Percentiles rank a stretch among this genome's conserved stretches.
Evolutionary conservation across 441 rosid genomes (phyloP).

Genomic region (Melastoma candidum): DNA sequence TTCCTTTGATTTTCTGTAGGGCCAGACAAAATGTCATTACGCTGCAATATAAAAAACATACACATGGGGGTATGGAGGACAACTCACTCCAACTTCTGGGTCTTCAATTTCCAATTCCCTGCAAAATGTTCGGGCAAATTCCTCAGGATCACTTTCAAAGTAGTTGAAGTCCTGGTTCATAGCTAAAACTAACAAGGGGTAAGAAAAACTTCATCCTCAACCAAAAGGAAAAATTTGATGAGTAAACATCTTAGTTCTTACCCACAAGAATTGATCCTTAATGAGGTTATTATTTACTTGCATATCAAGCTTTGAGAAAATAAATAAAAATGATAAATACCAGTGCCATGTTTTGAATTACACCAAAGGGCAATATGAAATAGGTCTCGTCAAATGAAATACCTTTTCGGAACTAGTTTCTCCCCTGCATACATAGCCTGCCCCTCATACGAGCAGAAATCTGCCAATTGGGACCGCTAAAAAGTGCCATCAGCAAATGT

Average conservation of each 20-base stretch:
- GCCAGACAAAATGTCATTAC: neutral
- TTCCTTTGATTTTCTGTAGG: too few relatives aligned
- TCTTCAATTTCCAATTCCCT: conserved; percentile 72
- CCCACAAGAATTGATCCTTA: conserved; percentile 89
- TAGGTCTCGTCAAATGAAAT: conserved; percentile 4
- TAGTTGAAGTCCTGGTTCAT: conserved; percentile 69
- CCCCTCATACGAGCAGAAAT: conserved; percentile 78
- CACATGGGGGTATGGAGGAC: neutral
- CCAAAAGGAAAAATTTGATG: neutral
- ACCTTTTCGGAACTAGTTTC: conserved; percentile 91
- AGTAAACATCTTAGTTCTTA: conserved; percentile 19
- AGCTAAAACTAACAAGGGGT: neutral
- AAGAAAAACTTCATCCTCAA: neutral
- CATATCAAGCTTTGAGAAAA: conserved; percentile 68
- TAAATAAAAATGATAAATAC: conserved; percentile 1
- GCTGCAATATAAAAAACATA: neutral
- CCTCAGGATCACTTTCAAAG: conserved; percentile 88
- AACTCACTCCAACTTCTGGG: conserved; percentile 90
- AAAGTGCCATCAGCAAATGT: neutral
- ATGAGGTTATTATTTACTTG: conserved; percentile 80
- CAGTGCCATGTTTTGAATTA: neutral
- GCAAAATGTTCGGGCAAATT: conserved; percentile 78
- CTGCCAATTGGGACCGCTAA: conserved; percentile 60
- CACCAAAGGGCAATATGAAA: neutral
- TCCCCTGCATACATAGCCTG: conserved; percentile 87